Evolutionary conservation across 108 stramenopile genomes (phyloP).

Genomic region (Nitzschia sp.): DNA sequence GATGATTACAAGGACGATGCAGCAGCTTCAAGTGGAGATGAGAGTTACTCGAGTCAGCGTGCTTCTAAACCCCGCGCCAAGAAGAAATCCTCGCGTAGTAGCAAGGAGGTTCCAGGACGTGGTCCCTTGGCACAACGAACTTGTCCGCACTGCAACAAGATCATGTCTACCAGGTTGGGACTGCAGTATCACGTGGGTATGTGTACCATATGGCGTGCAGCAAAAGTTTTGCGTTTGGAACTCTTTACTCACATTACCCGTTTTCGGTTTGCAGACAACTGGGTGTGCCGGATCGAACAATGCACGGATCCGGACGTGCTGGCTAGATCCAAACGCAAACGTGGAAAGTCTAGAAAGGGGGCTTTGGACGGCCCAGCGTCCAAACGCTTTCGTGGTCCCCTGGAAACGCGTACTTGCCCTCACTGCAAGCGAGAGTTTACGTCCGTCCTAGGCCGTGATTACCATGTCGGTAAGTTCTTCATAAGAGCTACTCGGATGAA

Average conservation of each 20-base stretch:
- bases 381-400: constrained; percentile 36
- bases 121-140: constrained; percentile 17
- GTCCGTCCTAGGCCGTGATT: constrained; percentile 39
- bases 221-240: too few relatives aligned
- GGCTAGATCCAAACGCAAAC: background rate
- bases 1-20: too few relatives aligned
- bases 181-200: constrained; percentile 46
- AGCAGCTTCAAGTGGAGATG: constrained; percentile 61
- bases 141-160: constrained; percentile 58
- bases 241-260: background rate
- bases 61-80: too few relatives aligned
- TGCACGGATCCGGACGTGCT: background rate
- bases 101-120: background rate
- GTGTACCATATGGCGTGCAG: background rate
- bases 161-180: constrained; percentile 26
- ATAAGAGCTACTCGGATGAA: too few relatives aligned
- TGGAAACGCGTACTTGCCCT: constrained; percentile 52
- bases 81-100: background rate
- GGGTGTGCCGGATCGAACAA: constrained; percentile 26
- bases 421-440: constrained; percentile 53
- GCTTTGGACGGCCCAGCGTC: background rate
- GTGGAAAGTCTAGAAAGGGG: background rate
- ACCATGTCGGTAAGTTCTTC: constrained; percentile 47
- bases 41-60: too few relatives aligned
- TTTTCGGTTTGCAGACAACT: constrained; percentile 15